Evolutionary conservation across 192 early-diverging fungal genomes (phyloP), one percentile per base, ranked within the genome.

Genomic region (Coemansia sp.): DNA sequence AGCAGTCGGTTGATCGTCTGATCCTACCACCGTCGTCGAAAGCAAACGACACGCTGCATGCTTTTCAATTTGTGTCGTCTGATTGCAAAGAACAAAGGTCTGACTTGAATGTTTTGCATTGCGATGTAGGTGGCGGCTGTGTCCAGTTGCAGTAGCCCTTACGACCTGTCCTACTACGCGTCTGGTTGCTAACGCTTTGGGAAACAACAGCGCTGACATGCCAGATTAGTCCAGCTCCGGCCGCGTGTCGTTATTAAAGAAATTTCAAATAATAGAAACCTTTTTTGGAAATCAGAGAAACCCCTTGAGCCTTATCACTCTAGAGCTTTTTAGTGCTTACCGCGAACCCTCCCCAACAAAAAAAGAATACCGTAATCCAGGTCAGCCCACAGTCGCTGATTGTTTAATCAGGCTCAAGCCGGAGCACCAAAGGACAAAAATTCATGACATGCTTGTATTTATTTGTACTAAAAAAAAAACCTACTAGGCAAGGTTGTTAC

Each of bases 141-240:
- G 38, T 6, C 61, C 11, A 40, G 3, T 41, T 41, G 61, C 36
- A 7, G 61, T 24, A 8, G 15, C 57, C 16, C 34, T 20, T 41
- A 38, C 36, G 8, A 20, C 61, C 36, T 62, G 61, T 27, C 61
- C 61, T 15, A 41, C 34, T 9, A 38, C 38, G 38, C 61, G 61
- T 62, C 61, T 62, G 39, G 13, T 22, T 24, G 61, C 22, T 40
- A 20, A 11, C 20, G 39, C 36, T 22, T 62, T 33, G 12, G 38
- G 61, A 41, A 62, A 62, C 39, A 62, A 20, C 61, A 62, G 61
- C 22, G 61, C 13, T 16, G 61, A 38, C 61, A 62, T 62, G 61
- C 34, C 61, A 40, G 61, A 62, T 62, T 62, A 62, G 39, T 61
- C 29, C 33, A 62, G 55, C 55, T 34, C 55, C 16, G 29, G 55